phyloP scores from a whole-genome alignment of 768 basidiomycete genomes.

The Naganishia antarctica region DNA sequence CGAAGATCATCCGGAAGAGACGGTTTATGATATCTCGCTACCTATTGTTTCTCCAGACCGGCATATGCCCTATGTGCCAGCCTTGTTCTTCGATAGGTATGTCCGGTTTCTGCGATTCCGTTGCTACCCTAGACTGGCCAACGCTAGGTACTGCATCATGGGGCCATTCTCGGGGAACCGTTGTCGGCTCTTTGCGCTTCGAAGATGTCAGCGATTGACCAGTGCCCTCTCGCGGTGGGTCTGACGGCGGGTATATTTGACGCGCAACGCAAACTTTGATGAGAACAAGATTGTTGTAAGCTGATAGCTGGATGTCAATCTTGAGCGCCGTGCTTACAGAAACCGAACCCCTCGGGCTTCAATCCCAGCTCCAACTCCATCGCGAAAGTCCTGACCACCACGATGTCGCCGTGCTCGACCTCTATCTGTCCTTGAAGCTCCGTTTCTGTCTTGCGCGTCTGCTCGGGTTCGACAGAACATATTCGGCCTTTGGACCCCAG shows the following conservation, averaged over 20 bases:
- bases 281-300: too few relatives aligned
- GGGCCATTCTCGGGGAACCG: slow-evolving; percentile 4
- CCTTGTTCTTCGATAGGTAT: slow-evolving; percentile 16
- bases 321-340: slow-evolving; percentile 28
- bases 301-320: not conserved
- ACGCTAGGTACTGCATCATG: not conserved
- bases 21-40: not conserved
- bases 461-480: not conserved
- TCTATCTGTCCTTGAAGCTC: slow-evolving; percentile 19
- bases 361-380: slow-evolving; percentile 33
- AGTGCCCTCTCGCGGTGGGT: slow-evolving; percentile 14
- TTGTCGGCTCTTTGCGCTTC: not conserved
- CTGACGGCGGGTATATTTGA: slow-evolving; percentile 30
- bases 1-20: not conserved
- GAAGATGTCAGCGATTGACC: not conserved
- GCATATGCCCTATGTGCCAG: slow-evolving; percentile 14
- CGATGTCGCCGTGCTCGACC: slow-evolving; percentile 42
- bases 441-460: not conserved
- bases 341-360: slow-evolving; percentile 37
- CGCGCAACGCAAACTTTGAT: slow-evolving; percentile 39
- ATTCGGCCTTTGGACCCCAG: slow-evolving; percentile 35
- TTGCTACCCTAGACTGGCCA: not conserved
- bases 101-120: not conserved
- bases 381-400: slow-evolving; percentile 32
- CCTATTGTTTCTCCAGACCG: not conserved